phyloP scores from a whole-genome alignment of 2,329 filamentous ascomycete genomes.

The Botrytis byssoidea region DNA sequence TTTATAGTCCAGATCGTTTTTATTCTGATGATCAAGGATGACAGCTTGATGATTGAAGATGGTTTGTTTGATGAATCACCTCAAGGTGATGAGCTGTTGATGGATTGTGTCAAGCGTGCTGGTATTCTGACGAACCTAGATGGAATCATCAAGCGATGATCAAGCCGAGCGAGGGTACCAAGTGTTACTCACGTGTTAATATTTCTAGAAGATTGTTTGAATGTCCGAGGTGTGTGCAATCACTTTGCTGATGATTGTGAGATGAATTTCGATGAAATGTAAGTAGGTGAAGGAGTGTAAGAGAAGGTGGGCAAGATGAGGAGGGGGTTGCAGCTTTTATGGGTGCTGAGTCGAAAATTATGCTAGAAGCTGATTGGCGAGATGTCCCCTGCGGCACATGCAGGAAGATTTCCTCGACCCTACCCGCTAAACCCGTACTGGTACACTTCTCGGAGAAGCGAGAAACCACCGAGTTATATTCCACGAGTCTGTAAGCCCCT shows the following conservation, averaged over 20 bases:
- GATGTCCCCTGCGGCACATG: constrained; percentile 17
- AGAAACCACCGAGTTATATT: background rate
- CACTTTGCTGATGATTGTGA: constrained; percentile 30
- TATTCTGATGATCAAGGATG: background rate
- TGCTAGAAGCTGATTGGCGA: constrained; percentile 21
- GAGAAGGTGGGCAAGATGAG: constrained; percentile 34
- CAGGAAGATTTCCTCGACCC: constrained; percentile 20
- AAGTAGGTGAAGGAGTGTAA: constrained; percentile 31
- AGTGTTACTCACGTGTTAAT: constrained; percentile 33
- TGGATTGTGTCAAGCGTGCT: constrained; percentile 27
- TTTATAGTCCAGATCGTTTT: background rate
- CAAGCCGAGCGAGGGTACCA: constrained; percentile 38
- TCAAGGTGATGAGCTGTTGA: constrained; percentile 28
- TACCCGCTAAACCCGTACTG: constrained; percentile 28
- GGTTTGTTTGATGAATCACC: constrained; percentile 29
- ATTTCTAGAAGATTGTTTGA: constrained; percentile 28
- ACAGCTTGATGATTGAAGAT: constrained; percentile 17
- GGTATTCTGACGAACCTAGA: constrained; percentile 27
- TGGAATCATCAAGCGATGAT: constrained; percentile 31
- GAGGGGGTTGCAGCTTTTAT: constrained; percentile 36
- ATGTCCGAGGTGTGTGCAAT: constrained; percentile 30
- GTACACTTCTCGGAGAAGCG: constrained; percentile 14
- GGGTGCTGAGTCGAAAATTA: constrained; percentile 21
- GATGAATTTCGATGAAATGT: constrained; percentile 24
- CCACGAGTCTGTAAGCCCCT: background rate